Evolutionary conservation across 2,329 filamentous ascomycete species (phyloP).

Genomic region (Volutella citrinella): DNA sequence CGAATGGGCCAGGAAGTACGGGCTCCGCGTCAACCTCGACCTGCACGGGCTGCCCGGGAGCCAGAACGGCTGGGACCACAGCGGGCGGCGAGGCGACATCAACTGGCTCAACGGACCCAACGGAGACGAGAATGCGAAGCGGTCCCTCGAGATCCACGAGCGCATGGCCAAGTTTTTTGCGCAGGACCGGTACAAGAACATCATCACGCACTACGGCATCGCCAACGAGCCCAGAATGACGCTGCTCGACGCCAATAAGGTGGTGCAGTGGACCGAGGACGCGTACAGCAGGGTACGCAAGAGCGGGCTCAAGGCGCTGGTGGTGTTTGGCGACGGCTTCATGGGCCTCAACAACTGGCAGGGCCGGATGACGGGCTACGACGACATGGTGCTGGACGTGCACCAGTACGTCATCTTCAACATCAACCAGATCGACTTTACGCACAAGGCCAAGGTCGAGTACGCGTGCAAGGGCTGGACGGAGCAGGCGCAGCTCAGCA

Average conservation of each 20-base stretch:
- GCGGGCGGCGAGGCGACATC: constrained; percentile 75
- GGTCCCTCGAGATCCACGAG: constrained; percentile 84
- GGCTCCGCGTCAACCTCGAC: constrained; percentile 88
- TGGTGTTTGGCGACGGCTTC: constrained; percentile 95
- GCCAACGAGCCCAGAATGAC: constrained; percentile 94
- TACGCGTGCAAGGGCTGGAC: constrained; percentile 90
- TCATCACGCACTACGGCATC: constrained; percentile 89
- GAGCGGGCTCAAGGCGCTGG: constrained; percentile 69
- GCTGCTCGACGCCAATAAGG: constrained; percentile 59
- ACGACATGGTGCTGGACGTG: constrained; percentile 83
- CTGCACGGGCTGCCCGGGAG: constrained; percentile 88
- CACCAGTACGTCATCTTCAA: constrained; percentile 99
- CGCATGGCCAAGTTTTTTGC: constrained; percentile 88
- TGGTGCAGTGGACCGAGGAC: constrained; percentile 75
- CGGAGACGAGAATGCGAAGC: constrained; percentile 72
- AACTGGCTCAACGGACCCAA: constrained; percentile 90
- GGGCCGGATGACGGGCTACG: constrained; percentile 68
- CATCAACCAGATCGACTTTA: constrained; percentile 75
- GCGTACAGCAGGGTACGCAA: constrained; percentile 70
- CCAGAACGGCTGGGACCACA: constrained; percentile 98
- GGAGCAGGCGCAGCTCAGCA: constrained; percentile 68
- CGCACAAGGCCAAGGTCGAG: constrained; percentile 78
- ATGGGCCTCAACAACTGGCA: constrained; percentile 90
- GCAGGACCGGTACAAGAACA: constrained; percentile 86
- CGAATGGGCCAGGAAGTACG: constrained; percentile 90